phyloP scores from a whole-genome alignment of 2,329 filamentous ascomycete genomes.

The Cordyceps javanica region DNA sequence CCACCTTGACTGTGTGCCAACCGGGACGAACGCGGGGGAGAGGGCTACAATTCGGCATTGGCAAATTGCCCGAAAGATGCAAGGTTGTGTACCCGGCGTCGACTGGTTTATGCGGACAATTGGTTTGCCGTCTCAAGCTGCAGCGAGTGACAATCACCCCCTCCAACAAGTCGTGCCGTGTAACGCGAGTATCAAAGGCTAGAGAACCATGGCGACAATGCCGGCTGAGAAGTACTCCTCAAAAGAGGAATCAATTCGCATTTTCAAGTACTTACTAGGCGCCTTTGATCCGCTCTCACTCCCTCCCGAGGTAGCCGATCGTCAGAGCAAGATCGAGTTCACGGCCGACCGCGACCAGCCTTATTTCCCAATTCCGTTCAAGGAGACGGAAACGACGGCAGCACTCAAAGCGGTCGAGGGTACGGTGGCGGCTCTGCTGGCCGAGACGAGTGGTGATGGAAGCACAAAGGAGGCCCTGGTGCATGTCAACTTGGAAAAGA shows the following conservation, averaged over 20 bases:
- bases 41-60: neutral
- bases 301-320: slow-evolving; percentile 22
- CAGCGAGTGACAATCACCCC: neutral
- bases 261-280: slow-evolving; percentile 20
- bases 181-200: neutral
- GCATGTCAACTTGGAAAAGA: slow-evolving; percentile 31
- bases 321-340: slow-evolving; percentile 25
- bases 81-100: neutral
- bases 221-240: slow-evolving; percentile 18
- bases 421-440: slow-evolving; percentile 26
- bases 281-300: slow-evolving; percentile 25
- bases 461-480: slow-evolving; percentile 17
- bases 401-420: slow-evolving; percentile 40
- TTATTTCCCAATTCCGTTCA: slow-evolving; percentile 42
- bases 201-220: neutral
- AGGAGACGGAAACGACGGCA: slow-evolving; percentile 38
- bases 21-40: neutral
- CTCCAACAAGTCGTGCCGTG: neutral
- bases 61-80: neutral
- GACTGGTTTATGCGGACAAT: neutral
- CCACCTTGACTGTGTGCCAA: neutral
- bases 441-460: slow-evolving; percentile 19
- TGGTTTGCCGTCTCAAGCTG: neutral
- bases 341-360: slow-evolving; percentile 28
- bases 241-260: slow-evolving; percentile 19